Evolutionary conservation across 352 stramenopile species (phyloP).

Genomic region (Pythium volutum): DNA sequence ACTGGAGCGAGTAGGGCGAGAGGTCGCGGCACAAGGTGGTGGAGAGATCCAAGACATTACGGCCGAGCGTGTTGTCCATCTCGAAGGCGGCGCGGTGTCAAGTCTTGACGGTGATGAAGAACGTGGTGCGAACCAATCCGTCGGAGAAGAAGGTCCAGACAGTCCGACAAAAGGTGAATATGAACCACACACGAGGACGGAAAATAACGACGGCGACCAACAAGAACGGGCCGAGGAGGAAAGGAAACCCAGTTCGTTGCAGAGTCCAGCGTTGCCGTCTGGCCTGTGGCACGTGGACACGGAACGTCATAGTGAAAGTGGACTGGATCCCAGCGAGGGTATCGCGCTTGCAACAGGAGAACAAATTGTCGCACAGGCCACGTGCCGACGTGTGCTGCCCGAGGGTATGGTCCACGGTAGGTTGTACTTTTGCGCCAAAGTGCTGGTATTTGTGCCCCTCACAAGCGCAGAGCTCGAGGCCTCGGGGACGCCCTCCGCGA

Average conservation of each 20-base stretch:
- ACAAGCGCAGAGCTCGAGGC: background rate
- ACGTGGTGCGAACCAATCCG: conserved; percentile 15
- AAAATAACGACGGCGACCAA: conserved; percentile 20
- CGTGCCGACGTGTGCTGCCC: conserved; percentile 68
- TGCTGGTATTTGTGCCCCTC: conserved; percentile 64
- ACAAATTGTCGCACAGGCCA: conserved; percentile 58
- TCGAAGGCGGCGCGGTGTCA: background rate
- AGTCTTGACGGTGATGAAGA: background rate
- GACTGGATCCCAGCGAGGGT: conserved; percentile 65
- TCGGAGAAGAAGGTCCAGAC: conserved; percentile 4
- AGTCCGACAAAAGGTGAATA: conserved; percentile 20
- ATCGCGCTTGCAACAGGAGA: conserved; percentile 53
- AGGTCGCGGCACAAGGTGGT: conserved; percentile 67
- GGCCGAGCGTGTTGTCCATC: conserved; percentile 31
- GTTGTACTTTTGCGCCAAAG: conserved; percentile 61
- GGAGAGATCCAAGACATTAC: conserved; percentile 83
- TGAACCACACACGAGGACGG: conserved; percentile 3
- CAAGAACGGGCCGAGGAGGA: conserved; percentile 7
- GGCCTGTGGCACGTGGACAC: conserved; percentile 25
- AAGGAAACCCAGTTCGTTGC: background rate
- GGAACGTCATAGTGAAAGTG: conserved; percentile 42
- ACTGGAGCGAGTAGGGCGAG: conserved; percentile 63
- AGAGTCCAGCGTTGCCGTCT: conserved; percentile 7
- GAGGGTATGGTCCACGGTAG: conserved; percentile 69
- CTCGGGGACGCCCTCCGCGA: conserved; percentile 1